A percentile compares a stretch with the other conserved stretches of the same genome.
Conservation (phyloP, 1,284 basidiomycete genomes). For the Prillingera fragicola region DNA sequence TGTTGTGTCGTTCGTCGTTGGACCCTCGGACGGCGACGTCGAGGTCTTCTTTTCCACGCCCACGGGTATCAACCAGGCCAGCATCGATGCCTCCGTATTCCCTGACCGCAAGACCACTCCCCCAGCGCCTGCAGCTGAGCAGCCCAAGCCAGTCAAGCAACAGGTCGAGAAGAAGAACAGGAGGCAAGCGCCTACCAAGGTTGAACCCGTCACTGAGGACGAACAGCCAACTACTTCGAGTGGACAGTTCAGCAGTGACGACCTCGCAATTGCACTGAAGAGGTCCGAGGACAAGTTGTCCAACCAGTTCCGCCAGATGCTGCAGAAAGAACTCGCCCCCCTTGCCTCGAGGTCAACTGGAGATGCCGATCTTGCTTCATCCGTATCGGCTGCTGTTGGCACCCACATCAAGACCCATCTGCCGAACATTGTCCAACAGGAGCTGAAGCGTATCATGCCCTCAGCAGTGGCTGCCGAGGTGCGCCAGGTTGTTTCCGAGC, state of each 20-base stretch:
- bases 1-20: slow-evolving; percentile 24
- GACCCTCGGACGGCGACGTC: slow-evolving; percentile 16
- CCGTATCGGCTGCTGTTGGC: slow-evolving; percentile 19
- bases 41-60: slow-evolving; percentile 33
- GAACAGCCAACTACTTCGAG: neutral
- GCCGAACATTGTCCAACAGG: slow-evolving; percentile 15
- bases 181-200: neutral
- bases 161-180: slow-evolving; percentile 5
- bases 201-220: neutral
- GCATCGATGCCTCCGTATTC: slow-evolving; percentile 13
- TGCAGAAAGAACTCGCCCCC: slow-evolving; percentile 9
- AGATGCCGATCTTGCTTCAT: slow-evolving; percentile 5
- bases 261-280: slow-evolving; percentile 11
- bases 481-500: slow-evolving; percentile 13
- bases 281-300: slow-evolving; percentile 33
- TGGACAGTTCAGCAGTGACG: slow-evolving; percentile 6
- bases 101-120: neutral
- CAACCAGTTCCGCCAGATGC: slow-evolving; percentile 17
- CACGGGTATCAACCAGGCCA: slow-evolving; percentile 26
- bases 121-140: neutral
- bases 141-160: slow-evolving; percentile 2
- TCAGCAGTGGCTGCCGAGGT: slow-evolving; percentile 23
- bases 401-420: slow-evolving; percentile 24
- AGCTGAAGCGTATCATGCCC: slow-evolving; percentile 23
- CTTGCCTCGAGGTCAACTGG: slow-evolving; percentile 5